Evolutionary conservation across 2,329 filamentous ascomycete species (phyloP).

Genomic region (Alternaria hordeiaustralica): DNA sequence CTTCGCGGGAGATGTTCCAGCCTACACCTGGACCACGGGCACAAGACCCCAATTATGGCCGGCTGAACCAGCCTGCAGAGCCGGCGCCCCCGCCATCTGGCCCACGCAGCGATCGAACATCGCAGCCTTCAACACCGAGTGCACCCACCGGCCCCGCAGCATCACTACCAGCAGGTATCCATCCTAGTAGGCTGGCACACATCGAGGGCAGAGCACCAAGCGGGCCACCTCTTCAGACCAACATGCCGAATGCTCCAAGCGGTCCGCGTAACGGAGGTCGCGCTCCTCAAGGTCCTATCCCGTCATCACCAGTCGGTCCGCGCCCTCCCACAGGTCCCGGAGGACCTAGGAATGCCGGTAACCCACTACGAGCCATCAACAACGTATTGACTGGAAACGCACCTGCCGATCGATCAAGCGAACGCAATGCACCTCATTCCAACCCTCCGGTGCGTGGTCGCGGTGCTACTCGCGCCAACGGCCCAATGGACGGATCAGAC

Average conservation of each 20-base stretch:
- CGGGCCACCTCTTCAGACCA: constrained; percentile 39
- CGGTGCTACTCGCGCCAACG: constrained; percentile 37
- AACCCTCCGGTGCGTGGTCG: constrained; percentile 42
- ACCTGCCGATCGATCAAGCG: constrained; percentile 30
- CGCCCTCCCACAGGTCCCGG: constrained; percentile 45
- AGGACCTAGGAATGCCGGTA: constrained; percentile 30
- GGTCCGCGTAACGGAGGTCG: constrained; percentile 42
- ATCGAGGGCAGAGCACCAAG: constrained; percentile 37
- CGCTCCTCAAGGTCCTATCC: constrained; percentile 29
- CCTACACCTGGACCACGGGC: constrained; percentile 42
- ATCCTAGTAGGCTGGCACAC: constrained; percentile 61
- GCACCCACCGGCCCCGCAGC: constrained; percentile 42
- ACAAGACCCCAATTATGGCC: constrained; percentile 57
- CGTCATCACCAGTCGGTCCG: constrained; percentile 39
- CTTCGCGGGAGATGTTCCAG: constrained; percentile 51
- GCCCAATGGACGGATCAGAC: constrained; percentile 20
- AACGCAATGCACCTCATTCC: constrained; percentile 15
- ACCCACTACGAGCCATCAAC: constrained; percentile 37
- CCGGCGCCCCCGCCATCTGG: constrained; percentile 62
- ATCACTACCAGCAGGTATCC: constrained; percentile 55
- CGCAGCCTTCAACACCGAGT: constrained; percentile 35
- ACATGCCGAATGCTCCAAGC: constrained; percentile 42
- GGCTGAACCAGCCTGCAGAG: constrained; percentile 57
- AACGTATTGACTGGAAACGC: constrained; percentile 37
- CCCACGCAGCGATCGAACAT: constrained; percentile 53